Evolutionary conservation across 805 yeast genomes (phyloP).

Genomic region (Wickerhamiella spandovensis): DNA sequence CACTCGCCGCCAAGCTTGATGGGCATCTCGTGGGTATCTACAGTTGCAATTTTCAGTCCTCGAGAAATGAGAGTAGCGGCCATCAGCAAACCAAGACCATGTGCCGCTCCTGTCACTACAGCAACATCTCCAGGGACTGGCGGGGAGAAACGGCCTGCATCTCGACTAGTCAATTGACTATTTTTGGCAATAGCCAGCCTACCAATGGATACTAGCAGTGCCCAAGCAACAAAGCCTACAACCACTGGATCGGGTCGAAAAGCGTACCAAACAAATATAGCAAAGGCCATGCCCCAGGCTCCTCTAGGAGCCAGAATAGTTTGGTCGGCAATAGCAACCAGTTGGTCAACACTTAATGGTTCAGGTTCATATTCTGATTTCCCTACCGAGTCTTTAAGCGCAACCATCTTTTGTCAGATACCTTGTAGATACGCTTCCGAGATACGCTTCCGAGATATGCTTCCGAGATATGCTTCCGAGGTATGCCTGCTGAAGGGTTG

Average conservation of each 20-base stretch:
- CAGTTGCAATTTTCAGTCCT: constrained; percentile 9
- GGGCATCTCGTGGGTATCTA: constrained; percentile 12
- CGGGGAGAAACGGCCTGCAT: background rate
- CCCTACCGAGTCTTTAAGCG: background rate
- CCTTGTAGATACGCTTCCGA: no score
- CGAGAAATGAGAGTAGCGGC: constrained; percentile 13
- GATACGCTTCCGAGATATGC: no score
- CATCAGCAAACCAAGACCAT: constrained; percentile 18
- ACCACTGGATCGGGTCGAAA: background rate
- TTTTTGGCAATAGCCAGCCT: background rate
- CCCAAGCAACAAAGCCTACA: background rate
- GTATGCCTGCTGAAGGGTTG: no score
- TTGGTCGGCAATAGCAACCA: constrained; percentile 3
- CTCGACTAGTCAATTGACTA: background rate
- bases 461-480: no score
- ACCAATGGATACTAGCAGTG: background rate
- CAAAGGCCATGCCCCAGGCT: constrained; percentile 6
- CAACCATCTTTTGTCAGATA: background rate
- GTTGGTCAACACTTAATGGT: constrained; percentile 4
- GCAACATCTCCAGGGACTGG: constrained; percentile 4
- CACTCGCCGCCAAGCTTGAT: constrained; percentile 7
- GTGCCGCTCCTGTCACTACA: constrained; percentile 18
- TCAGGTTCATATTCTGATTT: background rate
- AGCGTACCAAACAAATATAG: background rate
- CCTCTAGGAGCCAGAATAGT: constrained; percentile 7